Evolutionary conservation across 2,329 filamentous ascomycete genomes (phyloP).

Genomic region (Cladosporium cucumerinum): DNA sequence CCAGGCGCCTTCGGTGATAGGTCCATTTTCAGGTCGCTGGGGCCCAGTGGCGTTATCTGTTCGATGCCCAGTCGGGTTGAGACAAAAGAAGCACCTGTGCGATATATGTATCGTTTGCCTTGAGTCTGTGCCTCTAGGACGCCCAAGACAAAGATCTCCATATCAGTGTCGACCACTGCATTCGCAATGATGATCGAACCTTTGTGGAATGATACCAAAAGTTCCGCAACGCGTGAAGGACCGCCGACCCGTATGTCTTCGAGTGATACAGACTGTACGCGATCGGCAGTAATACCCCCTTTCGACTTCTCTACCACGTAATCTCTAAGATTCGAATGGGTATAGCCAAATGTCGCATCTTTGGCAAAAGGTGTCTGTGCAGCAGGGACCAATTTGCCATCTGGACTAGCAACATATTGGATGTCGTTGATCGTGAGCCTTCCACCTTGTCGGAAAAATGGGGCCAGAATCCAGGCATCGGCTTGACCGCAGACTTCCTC

Average conservation of each 20-base stretch:
- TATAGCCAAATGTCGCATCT: slow-evolving; percentile 58
- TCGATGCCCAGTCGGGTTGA: slow-evolving; percentile 52
- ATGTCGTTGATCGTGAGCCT: slow-evolving; percentile 56
- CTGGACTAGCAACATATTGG: slow-evolving; percentile 55
- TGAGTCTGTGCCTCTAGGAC: slow-evolving; percentile 41
- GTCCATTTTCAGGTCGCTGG: slow-evolving; percentile 40
- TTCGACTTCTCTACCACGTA: slow-evolving; percentile 56
- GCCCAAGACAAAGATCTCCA: slow-evolving; percentile 54
- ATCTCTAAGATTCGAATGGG: slow-evolving; percentile 51
- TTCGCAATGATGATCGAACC: slow-evolving; percentile 51
- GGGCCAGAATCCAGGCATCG: slow-evolving; percentile 55
- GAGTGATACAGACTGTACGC: slow-evolving; percentile 46
- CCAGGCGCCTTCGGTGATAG: slow-evolving; percentile 40
- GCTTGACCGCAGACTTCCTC: slow-evolving; percentile 49
- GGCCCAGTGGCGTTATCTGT: slow-evolving; percentile 50
- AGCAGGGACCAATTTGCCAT: slow-evolving; percentile 48
- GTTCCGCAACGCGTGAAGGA: slow-evolving; percentile 40
- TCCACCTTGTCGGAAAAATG: slow-evolving; percentile 59
- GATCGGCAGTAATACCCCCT: slow-evolving; percentile 39
- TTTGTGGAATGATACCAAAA: slow-evolving; percentile 38
- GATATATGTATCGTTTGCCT: slow-evolving; percentile 45
- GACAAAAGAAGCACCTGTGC: slow-evolving; percentile 48
- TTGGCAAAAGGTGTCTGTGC: slow-evolving; percentile 55
- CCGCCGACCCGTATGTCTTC: slow-evolving; percentile 50
- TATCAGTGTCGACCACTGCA: slow-evolving; percentile 52